Conservation (phyloP, 345 rosid species). For the Pugionium cornutum region DNA sequence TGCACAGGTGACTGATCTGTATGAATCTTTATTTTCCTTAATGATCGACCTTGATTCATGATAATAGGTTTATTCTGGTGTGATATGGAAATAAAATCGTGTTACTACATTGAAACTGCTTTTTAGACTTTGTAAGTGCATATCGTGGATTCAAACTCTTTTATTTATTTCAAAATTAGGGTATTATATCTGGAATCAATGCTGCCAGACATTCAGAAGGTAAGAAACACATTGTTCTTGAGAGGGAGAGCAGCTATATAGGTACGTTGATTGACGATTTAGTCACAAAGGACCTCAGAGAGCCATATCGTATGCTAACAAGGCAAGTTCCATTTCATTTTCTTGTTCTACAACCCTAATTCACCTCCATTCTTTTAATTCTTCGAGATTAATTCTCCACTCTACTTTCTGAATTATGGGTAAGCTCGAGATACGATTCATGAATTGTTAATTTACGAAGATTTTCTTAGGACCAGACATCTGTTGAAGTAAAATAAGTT, state of each 20-base stretch:
- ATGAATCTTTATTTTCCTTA: conserved; percentile 20
- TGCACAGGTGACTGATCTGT: conserved; percentile 68
- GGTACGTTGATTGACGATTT: conserved; percentile 95
- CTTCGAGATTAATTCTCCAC: neutral
- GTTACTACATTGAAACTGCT: neutral
- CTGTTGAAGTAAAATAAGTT: neutral
- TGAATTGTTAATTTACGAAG: neutral
- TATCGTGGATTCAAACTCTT: conserved; percentile 8
- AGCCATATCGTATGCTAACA: conserved; percentile 96
- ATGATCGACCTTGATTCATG: conserved; percentile 13
- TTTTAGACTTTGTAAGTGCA: conserved; percentile 11
- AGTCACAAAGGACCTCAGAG: conserved; percentile 93
- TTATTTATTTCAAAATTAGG: conserved; percentile 47
- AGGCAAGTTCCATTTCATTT: conserved; percentile 51
- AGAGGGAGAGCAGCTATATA: conserved; percentile 93
- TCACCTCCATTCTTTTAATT: neutral
- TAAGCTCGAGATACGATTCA: neutral
- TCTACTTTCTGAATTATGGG: neutral
- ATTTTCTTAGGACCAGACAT: neutral
- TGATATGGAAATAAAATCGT: conserved; percentile 21
- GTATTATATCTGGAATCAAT: conserved; percentile 89
- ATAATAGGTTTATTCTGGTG: conserved; percentile 9
- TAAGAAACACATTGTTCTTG: conserved; percentile 81
- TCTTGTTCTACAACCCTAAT: conserved; percentile 17
- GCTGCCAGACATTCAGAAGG: conserved; percentile 89